Percentiles rank a stretch among this genome's conserved stretches.
These are phyloP conservation scores for Neurospora hispaniola DNA, from an alignment of 495 filamentous ascomycete species.

Conservation along the genomic window DNA sequence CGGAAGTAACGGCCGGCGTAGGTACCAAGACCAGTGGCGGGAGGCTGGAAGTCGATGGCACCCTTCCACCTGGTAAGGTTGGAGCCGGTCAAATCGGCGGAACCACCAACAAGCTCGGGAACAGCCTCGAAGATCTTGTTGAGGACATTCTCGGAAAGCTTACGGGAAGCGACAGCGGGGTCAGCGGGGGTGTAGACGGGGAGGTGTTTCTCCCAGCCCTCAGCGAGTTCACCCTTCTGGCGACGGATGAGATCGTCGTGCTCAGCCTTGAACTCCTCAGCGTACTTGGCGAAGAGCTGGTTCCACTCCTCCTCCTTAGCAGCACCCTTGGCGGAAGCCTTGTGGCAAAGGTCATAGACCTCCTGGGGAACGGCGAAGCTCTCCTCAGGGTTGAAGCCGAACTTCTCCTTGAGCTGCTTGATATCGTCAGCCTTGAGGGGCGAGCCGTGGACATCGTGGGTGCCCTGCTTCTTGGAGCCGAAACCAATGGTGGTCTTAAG, in stretches of 20 bases:
- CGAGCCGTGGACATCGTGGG: slow-evolving; percentile 89
- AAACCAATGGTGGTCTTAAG: slow-evolving; percentile 97
- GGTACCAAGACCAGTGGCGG: slow-evolving; percentile 69
- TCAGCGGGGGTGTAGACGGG: slow-evolving; percentile 87
- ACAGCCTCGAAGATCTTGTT: slow-evolving; percentile 73
- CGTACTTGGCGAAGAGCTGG: slow-evolving; percentile 81
- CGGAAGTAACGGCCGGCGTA: slow-evolving; percentile 89
- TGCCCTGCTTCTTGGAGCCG: slow-evolving; percentile 88
- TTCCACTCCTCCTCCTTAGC: slow-evolving; percentile 94
- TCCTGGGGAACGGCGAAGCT: slow-evolving; percentile 87
- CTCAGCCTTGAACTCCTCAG: slow-evolving; percentile 60
- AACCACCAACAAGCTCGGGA: slow-evolving; percentile 90
- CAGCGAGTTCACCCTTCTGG: slow-evolving; percentile 72
- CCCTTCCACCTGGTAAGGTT: slow-evolving; percentile 99
- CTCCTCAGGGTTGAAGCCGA: slow-evolving; percentile 93
- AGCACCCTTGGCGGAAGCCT: slow-evolving; percentile 73
- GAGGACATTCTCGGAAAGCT: slow-evolving; percentile 89
- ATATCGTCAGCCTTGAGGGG: slow-evolving; percentile 90
- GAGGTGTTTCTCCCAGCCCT: slow-evolving; percentile 93
- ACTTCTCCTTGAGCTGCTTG: slow-evolving; percentile 80
- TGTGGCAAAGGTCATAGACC: slow-evolving; percentile 84
- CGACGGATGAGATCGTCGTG: slow-evolving; percentile 73
- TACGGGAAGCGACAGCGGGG: slow-evolving; percentile 76
- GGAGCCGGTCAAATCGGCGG: slow-evolving; percentile 94
- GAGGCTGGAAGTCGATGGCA: slow-evolving; percentile 95